phyloP scores from a whole-genome alignment of 345 rosid species.

The Lepidium sativum region DNA sequence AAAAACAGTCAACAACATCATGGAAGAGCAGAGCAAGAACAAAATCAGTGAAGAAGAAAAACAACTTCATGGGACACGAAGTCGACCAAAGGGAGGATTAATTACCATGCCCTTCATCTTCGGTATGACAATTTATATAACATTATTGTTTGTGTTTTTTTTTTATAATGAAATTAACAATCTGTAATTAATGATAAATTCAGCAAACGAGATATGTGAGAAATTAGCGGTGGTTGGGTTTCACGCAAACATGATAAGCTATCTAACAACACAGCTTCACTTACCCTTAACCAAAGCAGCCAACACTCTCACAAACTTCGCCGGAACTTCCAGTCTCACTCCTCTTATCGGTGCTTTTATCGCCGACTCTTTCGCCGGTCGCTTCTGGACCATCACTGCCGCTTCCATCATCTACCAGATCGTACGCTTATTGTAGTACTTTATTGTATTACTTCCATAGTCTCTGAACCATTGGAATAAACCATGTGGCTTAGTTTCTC shows the following conservation, averaged over 20 bases:
- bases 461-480: not conserved
- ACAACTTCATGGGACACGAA: constrained; percentile 21
- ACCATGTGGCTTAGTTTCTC: not conserved
- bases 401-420: constrained; percentile 72
- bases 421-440: constrained; percentile 11
- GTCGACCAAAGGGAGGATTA: constrained; percentile 46
- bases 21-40: constrained; percentile 27
- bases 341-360: constrained; percentile 85
- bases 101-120: constrained; percentile 77
- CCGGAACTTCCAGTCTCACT: constrained; percentile 75
- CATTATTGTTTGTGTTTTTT: not conserved
- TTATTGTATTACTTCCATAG: no score
- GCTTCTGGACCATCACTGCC: constrained; percentile 69
- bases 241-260: constrained; percentile 73
- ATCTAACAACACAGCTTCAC: constrained; percentile 71
- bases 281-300: constrained; percentile 92
- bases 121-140: constrained; percentile 25
- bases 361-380: constrained; percentile 77
- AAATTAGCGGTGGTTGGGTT: constrained; percentile 89
- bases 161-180: not conserved
- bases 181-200: not conserved
- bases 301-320: constrained; percentile 80
- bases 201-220: constrained; percentile 85
- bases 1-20: constrained; percentile 13
- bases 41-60: constrained; percentile 25